Evolutionary conservation across 148 eudicot species (phyloP).

Genomic region (Talinum fruticosum): DNA sequence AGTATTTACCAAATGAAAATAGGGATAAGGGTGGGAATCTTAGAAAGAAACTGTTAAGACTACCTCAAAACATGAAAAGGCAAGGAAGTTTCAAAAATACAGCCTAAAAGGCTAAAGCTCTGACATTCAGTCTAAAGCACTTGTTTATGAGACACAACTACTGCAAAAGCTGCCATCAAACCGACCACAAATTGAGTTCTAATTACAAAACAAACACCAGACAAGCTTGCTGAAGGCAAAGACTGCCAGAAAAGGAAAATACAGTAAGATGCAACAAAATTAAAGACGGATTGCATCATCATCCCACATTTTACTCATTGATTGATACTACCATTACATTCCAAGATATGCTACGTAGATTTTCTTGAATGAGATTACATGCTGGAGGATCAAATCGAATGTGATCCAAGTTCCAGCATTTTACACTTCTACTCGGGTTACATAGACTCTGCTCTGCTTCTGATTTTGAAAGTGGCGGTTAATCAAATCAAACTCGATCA

Average conservation of each 20-base stretch:
- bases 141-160: background rate
- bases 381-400: background rate
- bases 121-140: background rate
- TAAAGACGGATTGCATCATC: constrained; percentile 3
- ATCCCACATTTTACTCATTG: constrained; percentile 11
- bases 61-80: background rate
- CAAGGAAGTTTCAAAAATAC: background rate
- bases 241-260: background rate
- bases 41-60: background rate
- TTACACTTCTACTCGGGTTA: constrained; percentile 21
- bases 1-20: too few relatives aligned
- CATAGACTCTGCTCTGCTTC: constrained; percentile 24
- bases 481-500: too few relatives aligned
- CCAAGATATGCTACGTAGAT: constrained; percentile 13
- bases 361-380: constrained; percentile 12
- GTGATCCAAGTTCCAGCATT: constrained; percentile 12
- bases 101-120: background rate
- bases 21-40: background rate
- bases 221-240: background rate
- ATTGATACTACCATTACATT: constrained; percentile 16
- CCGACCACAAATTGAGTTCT: background rate
- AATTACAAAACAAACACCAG: background rate
- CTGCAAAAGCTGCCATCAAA: background rate
- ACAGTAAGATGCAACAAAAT: background rate
- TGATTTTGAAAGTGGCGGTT: too few relatives aligned